A percentile compares a stretch with the other conserved stretches of the same genome.
Conservation (phyloP, 129 eudicot genomes). For the Helichrysum umbraculigerum region DNA sequence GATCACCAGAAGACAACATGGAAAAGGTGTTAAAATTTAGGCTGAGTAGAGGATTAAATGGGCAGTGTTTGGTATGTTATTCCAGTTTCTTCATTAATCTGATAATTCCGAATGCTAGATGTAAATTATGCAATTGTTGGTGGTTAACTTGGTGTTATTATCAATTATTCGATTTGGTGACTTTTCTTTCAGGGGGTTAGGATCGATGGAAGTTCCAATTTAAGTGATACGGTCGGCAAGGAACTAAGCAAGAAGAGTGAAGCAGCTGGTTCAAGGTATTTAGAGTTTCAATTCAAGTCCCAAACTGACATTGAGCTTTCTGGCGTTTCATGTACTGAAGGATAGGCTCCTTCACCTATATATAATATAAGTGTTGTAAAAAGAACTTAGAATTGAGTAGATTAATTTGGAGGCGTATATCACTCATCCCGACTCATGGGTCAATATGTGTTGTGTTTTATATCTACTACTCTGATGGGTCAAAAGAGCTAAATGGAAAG, state of each 20-base stretch:
- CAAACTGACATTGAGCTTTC: neutral
- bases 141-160: neutral
- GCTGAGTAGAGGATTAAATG: slow-evolving; percentile 82
- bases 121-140: neutral
- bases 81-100: neutral
- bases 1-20: slow-evolving; percentile 68
- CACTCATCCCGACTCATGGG: too few relatives aligned
- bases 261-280: slow-evolving; percentile 77
- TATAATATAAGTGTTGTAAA: too few relatives aligned
- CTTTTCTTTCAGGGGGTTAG: slow-evolving; percentile 55
- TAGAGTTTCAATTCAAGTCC: slow-evolving; percentile 5
- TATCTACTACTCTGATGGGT: too few relatives aligned
- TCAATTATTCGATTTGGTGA: neutral
- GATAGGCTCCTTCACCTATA: too few relatives aligned
- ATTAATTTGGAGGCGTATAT: too few relatives aligned
- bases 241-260: slow-evolving; percentile 70
- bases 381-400: too few relatives aligned
- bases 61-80: slow-evolving; percentile 70
- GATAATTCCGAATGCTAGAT: neutral
- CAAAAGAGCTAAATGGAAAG: too few relatives aligned
- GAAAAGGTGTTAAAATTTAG: slow-evolving; percentile 60
- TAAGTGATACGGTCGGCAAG: slow-evolving; percentile 70
- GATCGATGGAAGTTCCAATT: slow-evolving; percentile 51
- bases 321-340: too few relatives aligned
- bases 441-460: too few relatives aligned